phyloP scores from a whole-genome alignment of 2,329 filamentous ascomycete species.

The Tricladium varicosporioides region DNA sequence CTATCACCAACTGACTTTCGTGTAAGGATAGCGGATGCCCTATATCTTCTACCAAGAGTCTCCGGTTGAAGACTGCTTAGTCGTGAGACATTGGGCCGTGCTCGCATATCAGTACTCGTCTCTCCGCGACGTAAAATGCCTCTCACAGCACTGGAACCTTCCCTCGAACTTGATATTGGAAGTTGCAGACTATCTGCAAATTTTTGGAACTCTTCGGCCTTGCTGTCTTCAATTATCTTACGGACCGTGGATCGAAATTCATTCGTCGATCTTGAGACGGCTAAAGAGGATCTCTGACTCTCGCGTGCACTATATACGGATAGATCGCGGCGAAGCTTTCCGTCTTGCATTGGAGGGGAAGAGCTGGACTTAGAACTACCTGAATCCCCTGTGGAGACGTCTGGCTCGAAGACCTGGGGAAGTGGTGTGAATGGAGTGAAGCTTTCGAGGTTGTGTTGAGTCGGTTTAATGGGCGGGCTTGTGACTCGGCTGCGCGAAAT shows the following conservation, averaged over 20 bases:
- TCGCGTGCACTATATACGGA: not conserved
- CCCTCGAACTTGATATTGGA: too few species aligned
- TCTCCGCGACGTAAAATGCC: too few species aligned
- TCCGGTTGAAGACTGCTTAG: not conserved
- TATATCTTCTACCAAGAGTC: not conserved
- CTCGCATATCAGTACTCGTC: not conserved
- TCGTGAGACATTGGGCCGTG: not conserved
- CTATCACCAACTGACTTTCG: too few species aligned
- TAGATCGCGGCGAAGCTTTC: not conserved
- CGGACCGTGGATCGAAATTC: slow-evolving; percentile 7
- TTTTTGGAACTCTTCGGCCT: not conserved
- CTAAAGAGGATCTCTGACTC: not conserved
- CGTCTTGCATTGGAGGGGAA: not conserved
- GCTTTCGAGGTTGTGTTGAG: not conserved
- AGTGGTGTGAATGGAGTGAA: too few species aligned
- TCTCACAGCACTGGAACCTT: too few species aligned
- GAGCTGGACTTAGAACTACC: too few species aligned
- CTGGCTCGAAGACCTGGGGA: too few species aligned
- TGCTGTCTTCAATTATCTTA: slow-evolving; percentile 7
- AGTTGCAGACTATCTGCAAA: not conserved
- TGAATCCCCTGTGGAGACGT: too few species aligned
- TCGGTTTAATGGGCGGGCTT: not conserved
- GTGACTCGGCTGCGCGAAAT: not conserved
- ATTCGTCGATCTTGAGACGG: not conserved
- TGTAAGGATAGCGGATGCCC: too few species aligned